Percentiles rank a stretch among this genome's conserved stretches.
Conservation (phyloP, 208 protist genomes). For the Leishmania major region DNA sequence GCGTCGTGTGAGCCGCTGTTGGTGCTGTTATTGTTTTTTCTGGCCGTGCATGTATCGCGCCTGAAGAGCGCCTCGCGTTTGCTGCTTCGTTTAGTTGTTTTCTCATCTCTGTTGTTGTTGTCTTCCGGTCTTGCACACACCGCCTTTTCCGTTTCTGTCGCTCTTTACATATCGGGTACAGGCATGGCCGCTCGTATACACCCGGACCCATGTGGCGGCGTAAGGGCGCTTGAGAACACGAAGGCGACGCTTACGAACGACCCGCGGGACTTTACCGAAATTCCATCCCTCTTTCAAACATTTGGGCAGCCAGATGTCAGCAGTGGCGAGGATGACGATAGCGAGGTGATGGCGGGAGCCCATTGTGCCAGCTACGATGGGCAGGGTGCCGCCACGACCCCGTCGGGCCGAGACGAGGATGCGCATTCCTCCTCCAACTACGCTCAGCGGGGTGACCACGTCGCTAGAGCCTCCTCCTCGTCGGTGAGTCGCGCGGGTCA, state of each 20-base stretch:
- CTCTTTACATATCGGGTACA: neutral
- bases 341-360: slow-evolving; percentile 5
- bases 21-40: neutral
- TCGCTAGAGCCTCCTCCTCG: neutral
- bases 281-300: slow-evolving; percentile 59
- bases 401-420: neutral
- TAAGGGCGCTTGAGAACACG: neutral
- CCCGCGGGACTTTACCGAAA: slow-evolving; percentile 43
- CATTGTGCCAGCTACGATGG: slow-evolving; percentile 5
- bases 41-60: neutral
- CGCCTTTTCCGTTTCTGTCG: neutral
- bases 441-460: neutral
- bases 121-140: neutral
- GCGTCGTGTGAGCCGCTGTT: neutral
- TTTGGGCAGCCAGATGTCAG: slow-evolving; percentile 33
- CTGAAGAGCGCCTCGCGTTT: neutral
- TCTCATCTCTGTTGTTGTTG: neutral
- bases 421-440: neutral
- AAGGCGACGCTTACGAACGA: slow-evolving; percentile 32
- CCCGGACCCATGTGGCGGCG: neutral
- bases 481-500: neutral
- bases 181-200: neutral
- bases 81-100: neutral
- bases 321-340: slow-evolving; percentile 30
- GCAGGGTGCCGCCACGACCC: neutral